Conservation (phyloP, 2,329 filamentous ascomycete genomes). For the Ophiosphaerella narmari region DNA sequence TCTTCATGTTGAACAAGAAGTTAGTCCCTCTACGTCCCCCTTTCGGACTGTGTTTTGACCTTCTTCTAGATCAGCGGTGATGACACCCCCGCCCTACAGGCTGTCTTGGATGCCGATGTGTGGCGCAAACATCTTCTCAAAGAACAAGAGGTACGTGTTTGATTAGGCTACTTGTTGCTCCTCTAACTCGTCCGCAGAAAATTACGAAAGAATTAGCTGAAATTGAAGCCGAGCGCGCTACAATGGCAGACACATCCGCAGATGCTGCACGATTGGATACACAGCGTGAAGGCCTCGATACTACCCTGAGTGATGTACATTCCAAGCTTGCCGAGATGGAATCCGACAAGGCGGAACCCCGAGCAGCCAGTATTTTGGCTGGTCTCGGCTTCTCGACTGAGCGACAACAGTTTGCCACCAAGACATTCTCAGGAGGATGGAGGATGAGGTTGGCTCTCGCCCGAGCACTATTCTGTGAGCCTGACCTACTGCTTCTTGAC, state of each 20-base stretch:
- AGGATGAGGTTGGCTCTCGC: conserved; percentile 96
- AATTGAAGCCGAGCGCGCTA: conserved; percentile 76
- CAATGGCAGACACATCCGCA: conserved; percentile 86
- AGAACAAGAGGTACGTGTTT: conserved; percentile 74
- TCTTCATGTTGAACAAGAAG: conserved; percentile 97
- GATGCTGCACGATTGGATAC: conserved; percentile 85
- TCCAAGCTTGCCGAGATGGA: conserved; percentile 96
- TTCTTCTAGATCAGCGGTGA: conserved; percentile 78
- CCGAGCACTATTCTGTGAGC: conserved; percentile 95
- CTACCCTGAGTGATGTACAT: conserved; percentile 89
- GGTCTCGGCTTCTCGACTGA: conserved; percentile 96
- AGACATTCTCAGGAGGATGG: conserved; percentile 99
- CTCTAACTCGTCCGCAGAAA: conserved; percentile 57
- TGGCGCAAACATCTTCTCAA: conserved; percentile 94
- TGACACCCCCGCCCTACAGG: conserved; percentile 91
- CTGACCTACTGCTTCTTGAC: conserved; percentile 92
- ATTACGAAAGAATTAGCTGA: conserved; percentile 75
- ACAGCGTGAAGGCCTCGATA: conserved; percentile 87
- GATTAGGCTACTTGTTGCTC: neutral
- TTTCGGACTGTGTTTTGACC: conserved; percentile 9
- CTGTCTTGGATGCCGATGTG: conserved; percentile 94
- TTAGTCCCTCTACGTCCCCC: conserved; percentile 45
- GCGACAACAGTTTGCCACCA: conserved; percentile 88
- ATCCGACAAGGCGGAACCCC: conserved; percentile 94
- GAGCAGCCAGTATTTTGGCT: conserved; percentile 93